Evolutionary conservation across 2,329 filamentous ascomycete species (phyloP), one percentile per base, ranked within the genome.

Genomic region (Scytalidium sp.): DNA sequence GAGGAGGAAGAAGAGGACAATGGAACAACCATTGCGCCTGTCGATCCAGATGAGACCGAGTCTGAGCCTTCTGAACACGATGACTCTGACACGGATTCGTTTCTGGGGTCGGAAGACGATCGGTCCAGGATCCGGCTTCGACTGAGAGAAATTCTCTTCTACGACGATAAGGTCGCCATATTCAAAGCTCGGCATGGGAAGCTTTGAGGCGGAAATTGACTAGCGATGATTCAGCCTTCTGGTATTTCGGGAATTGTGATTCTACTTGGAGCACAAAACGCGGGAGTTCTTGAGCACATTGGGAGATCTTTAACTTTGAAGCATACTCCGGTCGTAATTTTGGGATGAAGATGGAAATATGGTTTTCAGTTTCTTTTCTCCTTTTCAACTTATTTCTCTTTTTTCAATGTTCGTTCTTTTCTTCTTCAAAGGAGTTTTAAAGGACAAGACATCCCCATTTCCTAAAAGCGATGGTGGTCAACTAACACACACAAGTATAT

Each of bases 151-250:
- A 93, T 94, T 55, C 68, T 92, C 54, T 93, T 90, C 67, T 92
- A 90, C 61, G 89, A 93, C 64, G 88, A 93, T 64, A 89, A 90
- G 67, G 83, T 90, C 47, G 83, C 86, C 22, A 85, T 93, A 50
- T 93, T 93, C 70, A 88, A 86, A 66, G 86, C 87, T 25, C 79
- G 88, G 52, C 84, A 89, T 67, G 83, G 79, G 17, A 67, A 64
- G 59, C 60, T 76, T 49, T 77, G 61, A 61, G 32, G 32, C 13
- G 7, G 8, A 15, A 15, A 36, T n/a, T 9, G n/a, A n/a, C n/a
- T n/a, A n/a, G 47, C 41, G 44, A 41, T 48, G 23, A n/a, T 15
- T 5, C 15, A 10, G n/a, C 15, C n/a, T 49, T 43, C 40, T 19
- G 21, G 6, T 5, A 36, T 36, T 7, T 36, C 13, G 32, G 11